These are phyloP conservation scores for Puccinia novopanici DNA, from an alignment of 1,284 basidiomycete species.

Conservation along the genomic window DNA sequence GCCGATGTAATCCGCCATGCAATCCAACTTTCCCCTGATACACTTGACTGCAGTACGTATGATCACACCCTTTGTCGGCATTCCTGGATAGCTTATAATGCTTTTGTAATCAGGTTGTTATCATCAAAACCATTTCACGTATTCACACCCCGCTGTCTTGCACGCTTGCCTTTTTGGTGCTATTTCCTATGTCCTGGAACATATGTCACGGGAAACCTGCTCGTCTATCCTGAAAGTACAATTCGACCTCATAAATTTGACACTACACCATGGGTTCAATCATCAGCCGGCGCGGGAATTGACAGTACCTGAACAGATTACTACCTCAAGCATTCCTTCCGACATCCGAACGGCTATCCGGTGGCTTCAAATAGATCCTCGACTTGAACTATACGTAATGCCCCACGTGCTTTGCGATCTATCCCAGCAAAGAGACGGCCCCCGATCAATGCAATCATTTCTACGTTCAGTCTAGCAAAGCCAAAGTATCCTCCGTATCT, in stretches of 20 bases:
- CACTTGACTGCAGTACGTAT: too few species aligned
- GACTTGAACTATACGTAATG: neutral
- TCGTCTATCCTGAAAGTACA: conserved; percentile 16
- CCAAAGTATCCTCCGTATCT: neutral
- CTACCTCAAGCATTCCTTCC: neutral
- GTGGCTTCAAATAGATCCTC: conserved; percentile 26
- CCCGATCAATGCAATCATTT: conserved; percentile 12
- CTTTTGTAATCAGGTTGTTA: neutral
- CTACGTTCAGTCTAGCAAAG: neutral
- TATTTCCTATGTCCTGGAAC: conserved; percentile 8
- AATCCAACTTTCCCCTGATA: too few species aligned
- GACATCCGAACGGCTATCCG: conserved; percentile 2
- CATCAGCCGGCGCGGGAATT: neutral
- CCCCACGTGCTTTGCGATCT: conserved; percentile 17
- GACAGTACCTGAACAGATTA: neutral
- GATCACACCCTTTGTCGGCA: too few species aligned
- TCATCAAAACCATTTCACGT: neutral
- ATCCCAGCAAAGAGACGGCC: too few species aligned
- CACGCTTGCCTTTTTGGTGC: conserved; percentile 9
- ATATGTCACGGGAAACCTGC: neutral
- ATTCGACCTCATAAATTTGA: neutral
- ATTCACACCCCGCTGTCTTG: conserved; percentile 9
- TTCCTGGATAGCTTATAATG: too few species aligned
- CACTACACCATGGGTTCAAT: neutral
- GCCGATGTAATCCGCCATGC: too few species aligned